These are phyloP conservation scores for Rhizopus delemar DNA, from an alignment of 371 early-diverging fungal species.

Conservation along the genomic window DNA sequence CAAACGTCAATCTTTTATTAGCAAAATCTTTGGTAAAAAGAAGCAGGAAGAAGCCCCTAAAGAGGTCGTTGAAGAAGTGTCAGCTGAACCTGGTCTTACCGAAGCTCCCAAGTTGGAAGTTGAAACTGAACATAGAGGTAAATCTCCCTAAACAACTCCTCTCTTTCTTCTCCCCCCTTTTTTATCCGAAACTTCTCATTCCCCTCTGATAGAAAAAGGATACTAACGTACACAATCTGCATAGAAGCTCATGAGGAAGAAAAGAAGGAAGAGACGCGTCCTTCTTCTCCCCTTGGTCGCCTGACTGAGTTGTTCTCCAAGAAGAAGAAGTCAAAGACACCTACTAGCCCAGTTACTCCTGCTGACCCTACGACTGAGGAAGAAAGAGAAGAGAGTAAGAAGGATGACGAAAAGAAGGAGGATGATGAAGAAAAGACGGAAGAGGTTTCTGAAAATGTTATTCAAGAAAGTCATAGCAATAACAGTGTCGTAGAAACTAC, in stretches of 20 bases:
- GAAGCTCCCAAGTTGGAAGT: constrained; percentile 8
- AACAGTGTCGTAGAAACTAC: not conserved
- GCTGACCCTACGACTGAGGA: constrained; percentile 12
- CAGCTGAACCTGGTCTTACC: not conserved
- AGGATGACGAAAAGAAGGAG: constrained; percentile 5
- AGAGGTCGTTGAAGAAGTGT: constrained; percentile 8
- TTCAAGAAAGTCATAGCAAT: not conserved
- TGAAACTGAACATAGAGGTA: not conserved
- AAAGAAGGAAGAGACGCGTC: constrained; percentile 11
- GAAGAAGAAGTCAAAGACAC: constrained; percentile 29
- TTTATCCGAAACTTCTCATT: not conserved
- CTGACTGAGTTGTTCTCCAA: constrained; percentile 40
- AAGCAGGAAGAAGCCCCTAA: constrained; percentile 17
- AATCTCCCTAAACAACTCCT: not conserved
- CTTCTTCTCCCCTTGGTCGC: constrained; percentile 41
- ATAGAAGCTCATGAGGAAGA: constrained; percentile 2
- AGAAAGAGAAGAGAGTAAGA: constrained; percentile 9
- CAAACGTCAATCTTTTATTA: constrained; percentile 58
- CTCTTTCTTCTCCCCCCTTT: not conserved
- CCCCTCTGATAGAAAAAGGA: too few relatives aligned
- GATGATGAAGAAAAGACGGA: constrained; percentile 21
- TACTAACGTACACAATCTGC: too few relatives aligned
- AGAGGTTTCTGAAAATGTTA: not conserved
- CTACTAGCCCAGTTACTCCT: constrained; percentile 19
- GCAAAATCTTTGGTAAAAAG: constrained; percentile 64